Base-by-base conservation (phyloP, 2,329 filamentous ascomycete genomes). In the Biscogniauxia marginata region DNA sequence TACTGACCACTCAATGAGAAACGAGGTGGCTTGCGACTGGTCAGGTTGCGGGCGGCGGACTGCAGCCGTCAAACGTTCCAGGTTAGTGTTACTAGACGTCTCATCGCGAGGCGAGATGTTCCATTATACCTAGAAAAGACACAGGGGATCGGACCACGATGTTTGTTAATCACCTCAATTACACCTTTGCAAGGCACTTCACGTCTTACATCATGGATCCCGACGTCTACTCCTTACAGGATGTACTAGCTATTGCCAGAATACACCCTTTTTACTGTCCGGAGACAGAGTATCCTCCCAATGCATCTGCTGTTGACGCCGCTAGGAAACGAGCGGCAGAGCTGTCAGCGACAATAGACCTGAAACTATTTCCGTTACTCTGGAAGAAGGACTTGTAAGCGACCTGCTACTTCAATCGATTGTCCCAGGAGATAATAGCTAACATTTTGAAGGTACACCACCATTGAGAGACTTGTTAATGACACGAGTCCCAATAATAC, bases 241-340 rank as follows among this genome's bases (percentile, higher is more conserved):
- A 74, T 0, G 62, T 76, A 0, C 56, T 76, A 19, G 66, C 71
- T 2, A 59, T 75, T 20, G 68, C 72, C 39, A 67, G 62, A 3
- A 59, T 66, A 0, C 74, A 76, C 24, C 73, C 73, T 0, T 76
- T 76, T 13, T 59, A 59, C 24, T 74, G 75, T 44, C 55, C 57
- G 1, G 44, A 65, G 4, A 21, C 58, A 2, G 25, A 63, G 9
- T 75, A 75, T 46, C 72, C 74, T 1, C 73, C 73, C 1, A 45
- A 51, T 44, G 45, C 22, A 7, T 6, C 4, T 16, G 34, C 53
- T 46, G 22, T 61, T 45, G 45, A 43, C 13, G 19, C 11, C 0
- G 49, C 56, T 2, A 58, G 56, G 23, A 44, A 67, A 21, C 45
- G 39, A 21, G 57, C 51, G 1, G 19, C 43, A 13, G 20, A 50